Evolutionary conservation across 129 eudicot species (phyloP), one percentile per base, ranked within the genome.

Genomic region (Flaveria brownii): DNA sequence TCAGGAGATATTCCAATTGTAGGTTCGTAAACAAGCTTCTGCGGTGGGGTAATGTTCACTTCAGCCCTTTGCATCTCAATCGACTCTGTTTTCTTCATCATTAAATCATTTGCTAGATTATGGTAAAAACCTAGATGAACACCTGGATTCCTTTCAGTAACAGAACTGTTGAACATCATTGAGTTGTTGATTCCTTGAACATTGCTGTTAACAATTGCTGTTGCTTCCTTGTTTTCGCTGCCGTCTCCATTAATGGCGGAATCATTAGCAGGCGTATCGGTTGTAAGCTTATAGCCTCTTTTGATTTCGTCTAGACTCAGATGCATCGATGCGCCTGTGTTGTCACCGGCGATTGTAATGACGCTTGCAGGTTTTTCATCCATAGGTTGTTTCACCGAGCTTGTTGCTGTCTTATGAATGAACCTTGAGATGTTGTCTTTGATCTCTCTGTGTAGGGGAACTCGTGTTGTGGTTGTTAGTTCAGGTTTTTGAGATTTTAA

Each of bases 281-380:
- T 33, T 0, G 23, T 64, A 33, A 36, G 77, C 74, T 82, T 86
- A 57, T 82, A 70, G 25, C 41, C 89, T 71, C 74, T 72, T 43
- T 73, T 78, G 30, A 56, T 52, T 20, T 81, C 55, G 55, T 80
- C 85, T 6, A 77, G 71, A 65, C 83, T 82, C 15, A 94, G 77
- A 25, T 88, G 83, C 98, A 94, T 91, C 7, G 76, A 76, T 69
- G 98, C 98, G 22, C 98, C 98, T 68, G 74, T 81, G 65, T 89
- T 94, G 56, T 86, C 93, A 52, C 97, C 98, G 0, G 89, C 86
- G 22, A 94, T 79, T 45, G 90, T 89, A 43, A 93, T 81, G 12
- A 91, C 68, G 55, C 82, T 87, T 16, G 57, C 57, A 46, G 85
- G 81, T 30, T 77, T 84, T 15, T 84, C 98, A 14, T 86, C 78